phyloP scores from a whole-genome alignment of 345 rosid species.

The Eutrema heterophyllum region DNA sequence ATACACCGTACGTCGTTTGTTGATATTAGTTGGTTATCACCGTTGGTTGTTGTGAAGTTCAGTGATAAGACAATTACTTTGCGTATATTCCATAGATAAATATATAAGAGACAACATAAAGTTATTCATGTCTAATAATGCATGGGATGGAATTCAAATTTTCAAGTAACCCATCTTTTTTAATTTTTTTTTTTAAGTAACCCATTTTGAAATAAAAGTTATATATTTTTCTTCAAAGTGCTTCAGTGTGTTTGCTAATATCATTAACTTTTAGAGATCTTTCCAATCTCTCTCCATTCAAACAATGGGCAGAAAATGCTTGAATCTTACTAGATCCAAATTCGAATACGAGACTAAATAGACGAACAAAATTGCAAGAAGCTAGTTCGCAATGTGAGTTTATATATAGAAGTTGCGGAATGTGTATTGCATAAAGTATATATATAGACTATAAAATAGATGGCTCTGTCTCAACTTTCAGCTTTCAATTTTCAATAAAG shows the following conservation, averaged over 20 bases:
- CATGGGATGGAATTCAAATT: not conserved
- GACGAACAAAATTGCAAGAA: not conserved
- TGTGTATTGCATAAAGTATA: conserved; percentile 2
- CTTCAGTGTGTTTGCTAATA: not conserved
- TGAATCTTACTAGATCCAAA: not conserved
- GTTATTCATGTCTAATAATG: not conserved
- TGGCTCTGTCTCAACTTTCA: not conserved
- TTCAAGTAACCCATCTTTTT: not conserved
- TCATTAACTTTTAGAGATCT: not conserved
- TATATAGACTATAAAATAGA: not conserved
- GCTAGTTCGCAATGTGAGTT: not conserved
- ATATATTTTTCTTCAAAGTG: not conserved
- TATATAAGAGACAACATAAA: not conserved
- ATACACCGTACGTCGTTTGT: not conserved
- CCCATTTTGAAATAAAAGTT: not conserved
- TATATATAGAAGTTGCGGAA: not conserved
- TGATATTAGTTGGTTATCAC: not conserved
- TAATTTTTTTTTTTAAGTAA: not conserved
- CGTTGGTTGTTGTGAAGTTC: not conserved
- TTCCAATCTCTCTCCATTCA: not conserved
- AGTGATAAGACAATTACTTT: not conserved
- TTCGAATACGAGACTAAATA: not conserved
- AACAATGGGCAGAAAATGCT: not conserved
- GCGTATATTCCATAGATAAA: not conserved
- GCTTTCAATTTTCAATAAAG: conserved; percentile 21